Evolutionary conservation across 768 basidiomycete species (phyloP).

Genomic region (Mycena maculata): DNA sequence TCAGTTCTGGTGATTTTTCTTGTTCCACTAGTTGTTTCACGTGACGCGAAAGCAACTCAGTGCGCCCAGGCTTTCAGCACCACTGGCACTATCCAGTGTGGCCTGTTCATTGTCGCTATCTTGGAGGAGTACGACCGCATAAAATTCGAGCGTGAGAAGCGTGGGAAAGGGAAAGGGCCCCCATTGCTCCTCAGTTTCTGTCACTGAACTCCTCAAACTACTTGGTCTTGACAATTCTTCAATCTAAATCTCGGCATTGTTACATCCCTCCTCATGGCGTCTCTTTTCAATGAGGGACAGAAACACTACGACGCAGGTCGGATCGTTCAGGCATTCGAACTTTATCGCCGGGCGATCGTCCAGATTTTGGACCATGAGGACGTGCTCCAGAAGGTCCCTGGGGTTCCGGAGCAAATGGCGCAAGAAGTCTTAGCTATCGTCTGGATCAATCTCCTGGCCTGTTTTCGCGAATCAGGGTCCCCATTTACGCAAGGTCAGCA

Average conservation of each 20-base stretch:
- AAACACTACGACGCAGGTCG: slow-evolving; percentile 1
- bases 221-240: too few relatives aligned
- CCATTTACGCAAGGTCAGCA: slow-evolving; percentile 22
- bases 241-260: neutral
- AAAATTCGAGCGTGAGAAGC: slow-evolving; percentile 11
- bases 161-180: slow-evolving; percentile 15
- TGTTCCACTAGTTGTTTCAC: too few relatives aligned
- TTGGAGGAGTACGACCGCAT: slow-evolving; percentile 38
- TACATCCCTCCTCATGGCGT: neutral
- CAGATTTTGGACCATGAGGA: slow-evolving; percentile 45
- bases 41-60: too few relatives aligned
- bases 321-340: slow-evolving; percentile 37
- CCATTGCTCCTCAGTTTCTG: too few relatives aligned
- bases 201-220: too few relatives aligned
- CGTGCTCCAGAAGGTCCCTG: slow-evolving; percentile 35
- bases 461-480: slow-evolving; percentile 33
- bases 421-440: slow-evolving; percentile 40
- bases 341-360: slow-evolving; percentile 42
- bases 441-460: slow-evolving; percentile 46
- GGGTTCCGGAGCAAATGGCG: slow-evolving; percentile 35
- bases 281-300: neutral
- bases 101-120: slow-evolving; percentile 23
- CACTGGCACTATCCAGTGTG: slow-evolving; percentile 7
- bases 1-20: too few relatives aligned
- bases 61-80: neutral